These are phyloP conservation scores for Leishmania major DNA, from an alignment of 208 protist species.

Conservation along the genomic window DNA sequence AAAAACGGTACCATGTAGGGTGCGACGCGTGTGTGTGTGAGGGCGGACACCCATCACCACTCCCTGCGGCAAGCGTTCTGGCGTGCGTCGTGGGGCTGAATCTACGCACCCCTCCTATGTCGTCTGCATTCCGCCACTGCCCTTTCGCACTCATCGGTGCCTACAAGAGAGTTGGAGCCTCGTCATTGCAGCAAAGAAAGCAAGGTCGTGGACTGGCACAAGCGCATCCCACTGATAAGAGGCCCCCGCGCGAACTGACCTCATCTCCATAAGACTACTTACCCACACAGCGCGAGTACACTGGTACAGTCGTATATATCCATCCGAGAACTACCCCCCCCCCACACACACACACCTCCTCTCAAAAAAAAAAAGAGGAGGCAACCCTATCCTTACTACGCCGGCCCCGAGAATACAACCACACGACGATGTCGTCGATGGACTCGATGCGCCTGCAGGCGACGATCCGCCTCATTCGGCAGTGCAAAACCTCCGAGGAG, in stretches of 20 bases:
- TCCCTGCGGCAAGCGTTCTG: too few species aligned
- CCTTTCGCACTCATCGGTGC: background rate
- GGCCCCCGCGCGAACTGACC: background rate
- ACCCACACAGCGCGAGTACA: background rate
- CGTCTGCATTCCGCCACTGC: background rate
- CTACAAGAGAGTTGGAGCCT: background rate
- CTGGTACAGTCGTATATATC: background rate
- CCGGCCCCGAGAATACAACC: background rate
- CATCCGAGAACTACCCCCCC: background rate
- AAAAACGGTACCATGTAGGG: background rate
- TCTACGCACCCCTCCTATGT: too few species aligned
- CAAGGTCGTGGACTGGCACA: background rate
- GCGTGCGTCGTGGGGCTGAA: background rate
- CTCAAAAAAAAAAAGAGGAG: background rate
- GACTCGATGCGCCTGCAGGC: slow-evolving; percentile 92
- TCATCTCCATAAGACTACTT: background rate
- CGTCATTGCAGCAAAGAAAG: background rate
- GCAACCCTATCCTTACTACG: background rate
- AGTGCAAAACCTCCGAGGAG: slow-evolving; percentile 96
- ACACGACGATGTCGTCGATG: slow-evolving; percentile 58
- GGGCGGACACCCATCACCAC: background rate
- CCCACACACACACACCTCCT: background rate
- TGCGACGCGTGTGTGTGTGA: background rate
- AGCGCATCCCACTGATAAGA: background rate
- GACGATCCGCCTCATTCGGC: slow-evolving; percentile 96